Base-by-base conservation (phyloP, 257 asterid species). In the Solanum arcanum region DNA sequence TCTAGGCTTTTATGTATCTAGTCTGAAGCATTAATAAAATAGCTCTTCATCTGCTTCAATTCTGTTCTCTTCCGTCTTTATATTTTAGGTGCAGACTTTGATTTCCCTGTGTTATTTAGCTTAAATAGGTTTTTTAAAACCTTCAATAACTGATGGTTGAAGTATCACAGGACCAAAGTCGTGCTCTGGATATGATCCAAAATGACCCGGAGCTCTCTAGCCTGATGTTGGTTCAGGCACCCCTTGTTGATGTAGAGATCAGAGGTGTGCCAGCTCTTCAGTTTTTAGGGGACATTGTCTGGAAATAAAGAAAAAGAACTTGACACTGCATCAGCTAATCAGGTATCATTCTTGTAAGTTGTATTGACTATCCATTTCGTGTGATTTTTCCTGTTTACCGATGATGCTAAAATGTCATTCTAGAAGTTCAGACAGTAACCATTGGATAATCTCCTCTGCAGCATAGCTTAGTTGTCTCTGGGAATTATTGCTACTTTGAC, bases 261-360 rank as follows among this genome's bases (percentile, higher is more conserved):
- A 94, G 99, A 92, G 99, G 99, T 44, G 96, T 97, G 69, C 99
- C 99, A 23, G 99, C 99, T 86, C 99, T 97, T 87, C 99, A 96
- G 91, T 97, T 97, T 90, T 89, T 96, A 35, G 99, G 99, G 66
- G 99, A 97, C 86, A 94, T 91, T 23, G 95, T 97, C 77, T 97
- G 99, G 99, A 97, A 95, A 90, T 97, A 90, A 94, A 49, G 85
- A 49, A 31, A 80, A 81, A 49, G 85, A 81, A 81, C 70, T 31
- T 20, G 44, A 31, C 85, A 29, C 69, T 11, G 70, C 69, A 18
- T 49, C 85, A 81, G 44, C 70, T 49, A 29, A 80, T 81, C 31
- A 81, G 85, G 31, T 81, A 18, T 37, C 46, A 49, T 81, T 52
- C 29, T 81, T 20, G 31, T 56, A 56, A 18, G 64, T 18, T 56